phyloP scores from a whole-genome alignment of 805 yeast species.

The Candida adriatica region DNA sequence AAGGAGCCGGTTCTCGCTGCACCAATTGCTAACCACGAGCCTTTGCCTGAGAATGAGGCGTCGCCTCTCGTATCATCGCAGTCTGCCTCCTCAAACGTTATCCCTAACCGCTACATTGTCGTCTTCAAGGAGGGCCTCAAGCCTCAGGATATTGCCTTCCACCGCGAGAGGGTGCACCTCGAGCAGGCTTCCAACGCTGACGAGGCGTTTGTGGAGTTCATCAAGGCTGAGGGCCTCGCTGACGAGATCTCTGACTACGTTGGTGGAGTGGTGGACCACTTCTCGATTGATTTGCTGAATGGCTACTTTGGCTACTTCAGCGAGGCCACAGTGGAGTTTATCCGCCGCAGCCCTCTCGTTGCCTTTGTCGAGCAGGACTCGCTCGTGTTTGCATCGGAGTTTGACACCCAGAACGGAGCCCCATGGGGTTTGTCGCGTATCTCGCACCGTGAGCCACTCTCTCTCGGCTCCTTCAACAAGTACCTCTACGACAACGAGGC shows the following conservation, averaged over 20 bases:
- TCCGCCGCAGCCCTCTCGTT: constrained; percentile 60
- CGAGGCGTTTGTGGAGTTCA: constrained; percentile 31
- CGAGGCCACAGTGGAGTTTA: constrained; percentile 63
- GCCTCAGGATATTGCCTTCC: constrained; percentile 50
- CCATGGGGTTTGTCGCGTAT: constrained; percentile 95
- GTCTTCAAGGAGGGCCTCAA: constrained; percentile 66
- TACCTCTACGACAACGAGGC: constrained; percentile 67
- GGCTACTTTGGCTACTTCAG: constrained; percentile 89
- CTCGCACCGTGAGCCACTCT: constrained; percentile 70
- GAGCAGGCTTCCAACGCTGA: constrained; percentile 41
- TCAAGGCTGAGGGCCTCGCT: constrained; percentile 25
- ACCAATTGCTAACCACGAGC: constrained; percentile 13
- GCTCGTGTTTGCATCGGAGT: constrained; percentile 54
- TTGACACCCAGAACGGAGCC: constrained; percentile 70
- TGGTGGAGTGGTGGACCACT: constrained; percentile 57
- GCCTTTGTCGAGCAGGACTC: constrained; percentile 74
- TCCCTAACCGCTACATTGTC: constrained; percentile 76
- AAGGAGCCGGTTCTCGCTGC: constrained; percentile 9
- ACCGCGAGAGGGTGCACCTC: constrained; percentile 57
- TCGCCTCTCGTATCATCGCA: constrained; percentile 42
- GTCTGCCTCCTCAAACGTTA: constrained; percentile 36
- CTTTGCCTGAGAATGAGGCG: constrained; percentile 17
- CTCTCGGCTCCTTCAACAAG: constrained; percentile 63
- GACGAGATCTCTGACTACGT: constrained; percentile 21
- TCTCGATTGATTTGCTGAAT: constrained; percentile 49